Evolutionary conservation across 495 filamentous ascomycete genomes (phyloP).

Genomic region (Daldinia loculata): DNA sequence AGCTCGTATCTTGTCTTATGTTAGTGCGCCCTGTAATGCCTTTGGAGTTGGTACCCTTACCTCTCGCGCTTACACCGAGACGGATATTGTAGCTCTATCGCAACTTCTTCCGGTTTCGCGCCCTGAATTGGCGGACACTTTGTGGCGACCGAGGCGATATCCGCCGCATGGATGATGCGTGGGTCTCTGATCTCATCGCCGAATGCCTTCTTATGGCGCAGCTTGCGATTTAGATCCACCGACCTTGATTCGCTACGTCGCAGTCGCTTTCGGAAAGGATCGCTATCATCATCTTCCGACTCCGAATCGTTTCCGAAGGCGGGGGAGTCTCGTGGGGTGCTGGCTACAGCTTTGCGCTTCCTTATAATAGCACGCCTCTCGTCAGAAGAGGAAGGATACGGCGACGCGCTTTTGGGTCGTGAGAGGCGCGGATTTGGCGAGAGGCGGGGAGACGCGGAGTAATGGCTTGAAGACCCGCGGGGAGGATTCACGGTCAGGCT

Average conservation of each 20-base stretch:
- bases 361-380: slow-evolving; percentile 38
- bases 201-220: slow-evolving; percentile 67
- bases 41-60: slow-evolving; percentile 54
- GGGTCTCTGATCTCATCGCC: slow-evolving; percentile 63
- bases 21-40: slow-evolving; percentile 33
- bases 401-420: slow-evolving; percentile 48
- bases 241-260: slow-evolving; percentile 38
- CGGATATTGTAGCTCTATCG: slow-evolving; percentile 74
- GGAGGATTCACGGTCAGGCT: slow-evolving; percentile 20
- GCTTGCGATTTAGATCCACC: slow-evolving; percentile 63
- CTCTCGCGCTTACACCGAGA: slow-evolving; percentile 72
- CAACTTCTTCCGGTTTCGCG: slow-evolving; percentile 60
- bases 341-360: slow-evolving; percentile 46
- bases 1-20: slow-evolving; percentile 71
- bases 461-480: slow-evolving; percentile 31
- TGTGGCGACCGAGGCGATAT: slow-evolving; percentile 65
- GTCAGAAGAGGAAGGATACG: slow-evolving; percentile 48
- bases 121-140: slow-evolving; percentile 58
- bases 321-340: slow-evolving; percentile 44
- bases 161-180: slow-evolving; percentile 69
- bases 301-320: slow-evolving; percentile 44
- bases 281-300: slow-evolving; percentile 38
- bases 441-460: slow-evolving; percentile 35
- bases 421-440: slow-evolving; percentile 40
- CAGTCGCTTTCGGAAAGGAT: slow-evolving; percentile 44